Evolutionary conservation across 2,329 filamentous ascomycete genomes (phyloP).

Genomic region (Atkinsonella hypoxylon): DNA sequence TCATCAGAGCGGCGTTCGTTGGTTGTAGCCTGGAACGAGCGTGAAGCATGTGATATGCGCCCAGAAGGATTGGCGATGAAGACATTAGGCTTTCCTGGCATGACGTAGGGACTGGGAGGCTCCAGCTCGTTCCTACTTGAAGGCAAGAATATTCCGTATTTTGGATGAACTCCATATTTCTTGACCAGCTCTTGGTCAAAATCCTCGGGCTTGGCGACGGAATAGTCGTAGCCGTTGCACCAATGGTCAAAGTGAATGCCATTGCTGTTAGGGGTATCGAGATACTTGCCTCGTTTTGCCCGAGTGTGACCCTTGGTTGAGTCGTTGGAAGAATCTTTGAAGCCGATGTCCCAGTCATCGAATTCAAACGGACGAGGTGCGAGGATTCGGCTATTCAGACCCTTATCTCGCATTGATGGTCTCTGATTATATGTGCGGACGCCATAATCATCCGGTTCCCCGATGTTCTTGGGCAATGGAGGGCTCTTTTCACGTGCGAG

Average conservation of each 20-base stretch:
- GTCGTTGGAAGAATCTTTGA: constrained; percentile 46
- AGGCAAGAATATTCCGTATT: constrained; percentile 39
- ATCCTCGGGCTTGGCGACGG: constrained; percentile 33
- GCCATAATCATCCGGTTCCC: constrained; percentile 39
- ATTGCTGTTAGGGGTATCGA: constrained; percentile 40
- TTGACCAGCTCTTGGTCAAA: constrained; percentile 38
- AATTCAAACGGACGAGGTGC: constrained; percentile 34
- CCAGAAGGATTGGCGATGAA: constrained; percentile 35
- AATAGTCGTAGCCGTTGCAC: constrained; percentile 40
- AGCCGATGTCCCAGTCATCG: constrained; percentile 44
- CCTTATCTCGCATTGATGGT: constrained; percentile 27
- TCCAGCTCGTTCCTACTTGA: constrained; percentile 34
- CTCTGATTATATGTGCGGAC: constrained; percentile 31
- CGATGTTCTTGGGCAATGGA: constrained; percentile 25
- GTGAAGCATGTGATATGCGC: constrained; percentile 36
- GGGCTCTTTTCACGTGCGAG: constrained; percentile 26
- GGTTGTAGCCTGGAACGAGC: constrained; percentile 25
- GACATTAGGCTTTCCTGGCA: constrained; percentile 36
- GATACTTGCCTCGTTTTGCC: constrained; percentile 40
- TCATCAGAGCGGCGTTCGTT: constrained; percentile 24
- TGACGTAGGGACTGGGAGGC: constrained; percentile 26
- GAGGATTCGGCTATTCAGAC: constrained; percentile 42
- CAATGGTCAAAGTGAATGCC: constrained; percentile 43
- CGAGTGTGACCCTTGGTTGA: constrained; percentile 39
- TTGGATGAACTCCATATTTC: constrained; percentile 39